Evolutionary conservation across 805 yeast genomes (phyloP), one percentile per base, ranked within the genome.

Genomic region (Cyberlindnera xylosilytica): DNA sequence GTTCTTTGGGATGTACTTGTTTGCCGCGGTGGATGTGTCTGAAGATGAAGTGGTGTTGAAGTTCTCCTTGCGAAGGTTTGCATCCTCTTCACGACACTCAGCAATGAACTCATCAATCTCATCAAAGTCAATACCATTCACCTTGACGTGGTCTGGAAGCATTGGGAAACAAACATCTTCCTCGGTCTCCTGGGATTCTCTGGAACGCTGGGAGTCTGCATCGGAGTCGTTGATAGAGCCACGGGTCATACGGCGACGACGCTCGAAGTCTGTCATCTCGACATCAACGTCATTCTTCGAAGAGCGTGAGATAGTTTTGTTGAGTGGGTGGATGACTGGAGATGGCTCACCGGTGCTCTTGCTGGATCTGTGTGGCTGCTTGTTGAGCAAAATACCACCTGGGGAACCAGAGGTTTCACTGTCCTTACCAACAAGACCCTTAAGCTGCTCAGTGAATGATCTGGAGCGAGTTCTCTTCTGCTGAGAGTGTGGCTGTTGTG

Each of bases 101-200:
- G 70, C 70, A 34, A 84, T 79, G 57, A 84, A 87, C 52, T 85
- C 93, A 45, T 87, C 96, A 51, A 91, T 76, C 57, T 89, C 97
- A 56, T 81, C 88, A 56, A 91, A 88, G 63, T 91, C 96, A 52
- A 93, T 87, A 15, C 96, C 97, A 46, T 80, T 81, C 33, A 77
- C 68, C 38, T 78, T 69, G 12, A 72, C 69, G 43, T 74, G 78
- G 46, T 83, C 83, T 4, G 86, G 81, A 38, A 79, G 68, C 87
- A 88, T 83, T 2, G 98, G 98, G 65, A 90, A 90, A 70, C 98
- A 91, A 34, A 91, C 99, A 74, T 91, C 98, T 60, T 88, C 97
- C 57, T 91, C 98, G 0, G 96, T 88, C 58, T 89, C 97, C 53
- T 87, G 95, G 4, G 90, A 81, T 16, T 81, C 79, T 50, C 88